These are phyloP conservation scores for Podaxis sp. DNA, from an alignment of 768 basidiomycete species.

Conservation along the genomic window DNA sequence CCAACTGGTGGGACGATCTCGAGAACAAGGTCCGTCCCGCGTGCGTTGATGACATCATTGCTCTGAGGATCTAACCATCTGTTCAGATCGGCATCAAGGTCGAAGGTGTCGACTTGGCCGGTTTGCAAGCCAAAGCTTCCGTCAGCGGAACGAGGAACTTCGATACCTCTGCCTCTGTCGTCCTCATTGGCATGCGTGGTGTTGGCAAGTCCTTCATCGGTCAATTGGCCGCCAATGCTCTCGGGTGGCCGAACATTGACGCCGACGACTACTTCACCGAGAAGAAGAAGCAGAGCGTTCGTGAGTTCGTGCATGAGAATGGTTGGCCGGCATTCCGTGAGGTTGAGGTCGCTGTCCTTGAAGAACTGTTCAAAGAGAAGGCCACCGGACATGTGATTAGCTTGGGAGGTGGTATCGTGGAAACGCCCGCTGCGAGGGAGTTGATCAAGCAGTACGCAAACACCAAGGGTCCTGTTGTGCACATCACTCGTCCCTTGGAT, in stretches of 20 bases:
- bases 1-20: slow-evolving; percentile 99
- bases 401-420: slow-evolving; percentile 93
- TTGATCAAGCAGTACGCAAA: slow-evolving; percentile 63
- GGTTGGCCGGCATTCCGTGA: slow-evolving; percentile 91
- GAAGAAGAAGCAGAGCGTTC: slow-evolving; percentile 55
- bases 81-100: slow-evolving; percentile 82
- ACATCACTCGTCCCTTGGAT: slow-evolving; percentile 74
- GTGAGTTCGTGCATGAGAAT: slow-evolving; percentile 71
- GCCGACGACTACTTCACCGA: slow-evolving; percentile 78
- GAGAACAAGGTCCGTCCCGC: slow-evolving; percentile 74
- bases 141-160: slow-evolving; percentile 31
- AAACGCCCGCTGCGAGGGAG: slow-evolving; percentile 71
- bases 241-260: slow-evolving; percentile 74
- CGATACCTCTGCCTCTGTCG: slow-evolving; percentile 50
- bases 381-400: slow-evolving; percentile 71
- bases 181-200: slow-evolving; percentile 95
- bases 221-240: slow-evolving; percentile 62
- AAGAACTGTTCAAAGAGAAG: slow-evolving; percentile 59
- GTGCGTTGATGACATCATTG: neutral
- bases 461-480: slow-evolving; percentile 70
- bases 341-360: slow-evolving; percentile 67
- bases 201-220: slow-evolving; percentile 93
- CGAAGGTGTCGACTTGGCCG: slow-evolving; percentile 74
- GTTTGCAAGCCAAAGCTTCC: slow-evolving; percentile 34
- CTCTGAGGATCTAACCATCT: neutral